These are phyloP conservation scores for Sugiyamaella boreocaroliniensis DNA, from an alignment of 805 yeast genomes.

Conservation along the genomic window DNA sequence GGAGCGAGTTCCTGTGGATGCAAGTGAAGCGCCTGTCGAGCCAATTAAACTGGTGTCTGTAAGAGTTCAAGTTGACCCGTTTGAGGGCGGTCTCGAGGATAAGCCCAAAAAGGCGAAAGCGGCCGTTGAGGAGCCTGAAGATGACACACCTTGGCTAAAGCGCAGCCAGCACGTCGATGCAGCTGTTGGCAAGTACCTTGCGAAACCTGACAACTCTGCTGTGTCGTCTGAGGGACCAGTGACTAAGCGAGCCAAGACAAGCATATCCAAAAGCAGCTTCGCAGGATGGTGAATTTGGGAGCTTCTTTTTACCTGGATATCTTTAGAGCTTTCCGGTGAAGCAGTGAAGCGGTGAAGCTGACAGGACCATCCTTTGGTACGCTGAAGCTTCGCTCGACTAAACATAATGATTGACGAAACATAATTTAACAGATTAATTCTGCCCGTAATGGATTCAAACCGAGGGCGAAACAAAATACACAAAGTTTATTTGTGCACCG, in stretches of 20 bases:
- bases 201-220: not conserved
- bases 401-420: not conserved
- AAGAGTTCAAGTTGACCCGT: constrained; percentile 19
- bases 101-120: constrained; percentile 4
- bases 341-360: too few species aligned
- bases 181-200: constrained; percentile 21
- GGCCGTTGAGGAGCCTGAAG: constrained; percentile 6
- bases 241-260: constrained; percentile 14
- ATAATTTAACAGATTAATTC: too few species aligned
- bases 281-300: constrained; percentile 19
- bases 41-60: constrained; percentile 36
- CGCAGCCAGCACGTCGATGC: constrained; percentile 2
- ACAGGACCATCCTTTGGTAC: too few species aligned
- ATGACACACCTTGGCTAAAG: constrained; percentile 23
- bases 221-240: constrained; percentile 6
- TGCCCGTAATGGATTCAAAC: too few species aligned
- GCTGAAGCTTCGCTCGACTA: too few species aligned
- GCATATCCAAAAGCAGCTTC: constrained; percentile 17
- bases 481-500: too few species aligned
- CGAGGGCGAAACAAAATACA: too few species aligned
- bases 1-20: constrained; percentile 47
- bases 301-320: too few species aligned
- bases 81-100: constrained; percentile 9
- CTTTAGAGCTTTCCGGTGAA: too few species aligned
- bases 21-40: constrained; percentile 37